Evolutionary conservation across 345 rosid species (phyloP), one percentile per base, ranked within the genome.

Genomic region (Citrus reticulata): DNA sequence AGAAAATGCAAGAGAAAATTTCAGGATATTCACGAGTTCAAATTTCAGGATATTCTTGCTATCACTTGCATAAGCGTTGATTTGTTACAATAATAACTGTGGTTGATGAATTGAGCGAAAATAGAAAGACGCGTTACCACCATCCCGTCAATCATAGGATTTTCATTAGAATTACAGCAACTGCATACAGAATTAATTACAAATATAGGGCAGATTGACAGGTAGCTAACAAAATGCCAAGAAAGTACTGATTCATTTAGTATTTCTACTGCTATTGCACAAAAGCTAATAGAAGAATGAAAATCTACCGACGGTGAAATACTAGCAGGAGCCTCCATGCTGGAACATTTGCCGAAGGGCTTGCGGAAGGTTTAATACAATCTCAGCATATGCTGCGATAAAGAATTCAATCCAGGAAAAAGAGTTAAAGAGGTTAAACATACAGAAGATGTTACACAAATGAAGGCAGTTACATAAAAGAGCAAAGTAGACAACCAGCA

Each of bases 341-440:
- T 84, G 88, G 80, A 76, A 86, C 76, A 85, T 72, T 87, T 91
- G 91, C 68, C 89, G 90, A 75, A 92, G 76, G 60, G 93, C 92
- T 87, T 78, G 89, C 16, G 89, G 86, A 80, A 94, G 85, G 79
- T 88, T 96, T 81, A 89, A 69, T 65, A 96, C 92, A 51, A 96
- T 89, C 89, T 96, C 98, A 68, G 99, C 99, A 83, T 88, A 93
- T 42, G 98, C 98, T 95, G 97, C 4, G 29, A 77, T 55, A 70
- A 72, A 55, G 27, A 79, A 79, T 32, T 32, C 34, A 32, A 32
- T 76, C 65, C 30, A 14, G 68, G 76, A 51, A 6, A 22, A 22
- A 78, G 68, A 13, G 14, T 27, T 66, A 5, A 27, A 70, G 6
- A 19, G 5, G 16, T 37, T 22, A 57, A 75, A 4, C 57, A 17